Percentiles rank a stretch among this genome's conserved stretches.
Conservation (phyloP, 192 early-diverging fungal species). For the Backusella mclennaniae region DNA sequence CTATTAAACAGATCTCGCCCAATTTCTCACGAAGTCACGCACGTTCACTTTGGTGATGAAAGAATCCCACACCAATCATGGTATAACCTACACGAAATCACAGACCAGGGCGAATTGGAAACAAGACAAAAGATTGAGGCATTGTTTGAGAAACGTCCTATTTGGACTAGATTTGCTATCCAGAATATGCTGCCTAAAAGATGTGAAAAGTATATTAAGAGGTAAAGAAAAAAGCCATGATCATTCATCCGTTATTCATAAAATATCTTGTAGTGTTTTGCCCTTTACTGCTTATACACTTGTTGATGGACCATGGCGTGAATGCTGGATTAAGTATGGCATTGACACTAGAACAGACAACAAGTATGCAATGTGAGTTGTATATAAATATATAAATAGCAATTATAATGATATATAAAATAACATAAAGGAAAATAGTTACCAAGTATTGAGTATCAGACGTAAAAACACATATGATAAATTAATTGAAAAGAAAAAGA, state of each 20-base stretch:
- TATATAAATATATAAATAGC: neutral
- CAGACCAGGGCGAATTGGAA: neutral
- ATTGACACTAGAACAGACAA: slow-evolving; percentile 37
- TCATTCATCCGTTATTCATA: too few species aligned
- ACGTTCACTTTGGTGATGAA: slow-evolving; percentile 25
- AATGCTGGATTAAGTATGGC: slow-evolving; percentile 49
- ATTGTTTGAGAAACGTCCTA: slow-evolving; percentile 44
- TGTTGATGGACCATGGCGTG: slow-evolving; percentile 45
- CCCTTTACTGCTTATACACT: slow-evolving; percentile 33
- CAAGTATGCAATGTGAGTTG: slow-evolving; percentile 20
- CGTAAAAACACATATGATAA: neutral
- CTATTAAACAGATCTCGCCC: slow-evolving; percentile 28
- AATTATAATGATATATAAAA: neutral
- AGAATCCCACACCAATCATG: slow-evolving; percentile 23
- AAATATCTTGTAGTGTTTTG: neutral
- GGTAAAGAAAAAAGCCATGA: neutral
- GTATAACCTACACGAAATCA: neutral
- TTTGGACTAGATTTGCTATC: slow-evolving; percentile 43
- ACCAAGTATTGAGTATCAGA: neutral
- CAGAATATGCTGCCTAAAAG: slow-evolving; percentile 12
- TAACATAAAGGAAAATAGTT: neutral
- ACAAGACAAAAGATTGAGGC: neutral
- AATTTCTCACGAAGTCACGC: slow-evolving; percentile 10
- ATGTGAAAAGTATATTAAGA: slow-evolving; percentile 28
- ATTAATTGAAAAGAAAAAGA: neutral